Evolutionary conservation across 2,329 filamentous ascomycete genomes (phyloP).

Genomic region (Alternaria ethzedia): DNA sequence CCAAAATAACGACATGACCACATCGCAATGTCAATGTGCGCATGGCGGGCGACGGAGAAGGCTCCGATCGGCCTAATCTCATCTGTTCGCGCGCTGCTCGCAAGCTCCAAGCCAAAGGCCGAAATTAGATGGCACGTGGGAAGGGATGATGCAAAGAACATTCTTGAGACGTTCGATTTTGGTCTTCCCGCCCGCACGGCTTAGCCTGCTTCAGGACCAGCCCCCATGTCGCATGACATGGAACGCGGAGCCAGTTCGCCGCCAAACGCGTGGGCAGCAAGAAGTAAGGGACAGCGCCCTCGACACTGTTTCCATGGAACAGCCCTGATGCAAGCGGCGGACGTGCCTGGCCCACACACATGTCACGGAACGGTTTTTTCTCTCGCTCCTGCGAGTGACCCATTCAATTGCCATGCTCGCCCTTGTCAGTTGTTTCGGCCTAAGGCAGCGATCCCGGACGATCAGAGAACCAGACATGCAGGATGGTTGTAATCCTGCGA

Average conservation of each 20-base stretch:
- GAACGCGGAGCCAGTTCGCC: neutral
- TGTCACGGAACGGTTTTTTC: slow-evolving; percentile 19
- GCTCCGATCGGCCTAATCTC: slow-evolving; percentile 10
- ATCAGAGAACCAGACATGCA: slow-evolving; percentile 16
- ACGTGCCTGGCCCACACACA: slow-evolving; percentile 16
- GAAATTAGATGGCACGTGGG: slow-evolving; percentile 20
- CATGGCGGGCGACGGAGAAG: neutral
- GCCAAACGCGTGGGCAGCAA: slow-evolving; percentile 12
- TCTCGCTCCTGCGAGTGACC: neutral
- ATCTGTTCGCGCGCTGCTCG: neutral
- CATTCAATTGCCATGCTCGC: neutral
- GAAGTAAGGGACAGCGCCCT: neutral
- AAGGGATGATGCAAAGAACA: neutral
- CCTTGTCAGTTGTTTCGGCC: slow-evolving; percentile 18
- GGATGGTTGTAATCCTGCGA: neutral
- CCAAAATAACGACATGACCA: neutral
- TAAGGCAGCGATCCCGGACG: slow-evolving; percentile 29
- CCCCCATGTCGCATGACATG: slow-evolving; percentile 4
- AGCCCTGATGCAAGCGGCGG: slow-evolving; percentile 1
- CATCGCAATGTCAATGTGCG: neutral
- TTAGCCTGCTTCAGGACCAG: slow-evolving; percentile 20
- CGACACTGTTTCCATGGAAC: slow-evolving; percentile 23
- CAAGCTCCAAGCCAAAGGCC: neutral
- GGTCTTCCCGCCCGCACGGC: neutral
- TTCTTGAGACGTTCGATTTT: slow-evolving; percentile 21